Percentiles rank a stretch among this genome's conserved stretches.
These are phyloP conservation scores for Ensete glaucum DNA, from an alignment of 176 grass and related monocot genomes.

Conservation along the genomic window DNA sequence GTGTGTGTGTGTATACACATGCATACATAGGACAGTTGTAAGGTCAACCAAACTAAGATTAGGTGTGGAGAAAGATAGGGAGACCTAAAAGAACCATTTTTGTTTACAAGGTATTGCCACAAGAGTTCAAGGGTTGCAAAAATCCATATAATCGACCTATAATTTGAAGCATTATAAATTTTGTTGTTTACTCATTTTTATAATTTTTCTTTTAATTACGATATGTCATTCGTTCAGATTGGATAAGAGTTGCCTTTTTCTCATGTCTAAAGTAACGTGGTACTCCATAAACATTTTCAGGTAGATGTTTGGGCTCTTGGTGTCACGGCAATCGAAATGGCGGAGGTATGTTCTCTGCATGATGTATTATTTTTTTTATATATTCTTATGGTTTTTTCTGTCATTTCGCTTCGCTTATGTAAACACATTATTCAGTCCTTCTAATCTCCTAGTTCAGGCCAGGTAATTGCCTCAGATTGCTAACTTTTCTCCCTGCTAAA, in stretches of 20 bases:
- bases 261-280: not conserved
- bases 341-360: constrained; percentile 51
- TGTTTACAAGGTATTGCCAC: not conserved
- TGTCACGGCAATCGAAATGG: constrained; percentile 99
- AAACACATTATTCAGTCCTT: not conserved
- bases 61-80: not conserved
- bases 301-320: constrained; percentile 99
- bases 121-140: not conserved
- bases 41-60: not conserved
- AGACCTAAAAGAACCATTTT: not conserved
- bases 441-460: constrained; percentile 6
- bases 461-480: not conserved
- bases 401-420: not conserved
- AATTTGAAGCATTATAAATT: not conserved
- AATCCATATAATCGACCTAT: not conserved
- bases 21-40: no score
- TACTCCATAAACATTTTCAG: constrained; percentile 24
- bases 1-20: no score
- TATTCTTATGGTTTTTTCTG: not conserved
- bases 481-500: constrained; percentile 20
- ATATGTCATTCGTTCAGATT: not conserved
- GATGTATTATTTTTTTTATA: not conserved
- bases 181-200: not conserved
- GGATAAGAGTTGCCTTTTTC: not conserved
- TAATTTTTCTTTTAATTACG: not conserved